Percentiles rank a stretch among this genome's conserved stretches.
phyloP scores from a whole-genome alignment of 805 yeast species.

The Lipomyces starkeyi region DNA sequence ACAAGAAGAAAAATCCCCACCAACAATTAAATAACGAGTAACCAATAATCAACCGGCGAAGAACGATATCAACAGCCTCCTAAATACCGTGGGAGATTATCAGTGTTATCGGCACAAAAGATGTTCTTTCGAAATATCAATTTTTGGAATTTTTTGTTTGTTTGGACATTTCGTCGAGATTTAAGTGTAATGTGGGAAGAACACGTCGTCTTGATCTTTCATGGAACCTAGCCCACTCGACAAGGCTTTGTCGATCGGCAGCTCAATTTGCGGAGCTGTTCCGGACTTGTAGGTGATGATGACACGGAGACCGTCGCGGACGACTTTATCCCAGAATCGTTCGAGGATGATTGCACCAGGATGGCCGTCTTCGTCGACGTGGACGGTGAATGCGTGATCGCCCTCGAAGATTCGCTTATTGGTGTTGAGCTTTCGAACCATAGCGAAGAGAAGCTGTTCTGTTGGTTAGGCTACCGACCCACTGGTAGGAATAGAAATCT shows the following conservation, averaged over 20 bases:
- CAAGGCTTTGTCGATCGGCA: constrained; percentile 37
- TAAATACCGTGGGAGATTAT: too few relatives aligned
- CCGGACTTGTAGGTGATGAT: constrained; percentile 26
- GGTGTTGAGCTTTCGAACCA: constrained; percentile 36
- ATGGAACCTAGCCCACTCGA: constrained; percentile 29
- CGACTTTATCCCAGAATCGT: constrained; percentile 38
- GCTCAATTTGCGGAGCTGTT: constrained; percentile 2
- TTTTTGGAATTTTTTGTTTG: background rate
- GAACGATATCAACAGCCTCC: too few relatives aligned
- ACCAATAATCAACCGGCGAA: too few relatives aligned
- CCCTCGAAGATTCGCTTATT: constrained; percentile 30
- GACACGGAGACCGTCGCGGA: constrained; percentile 37
- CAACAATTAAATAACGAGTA: too few relatives aligned
- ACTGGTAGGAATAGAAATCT: background rate
- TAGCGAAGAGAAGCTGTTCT: constrained; percentile 26
- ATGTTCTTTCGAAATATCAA: background rate
- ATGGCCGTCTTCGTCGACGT: constrained; percentile 36
- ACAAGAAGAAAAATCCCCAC: too few relatives aligned
- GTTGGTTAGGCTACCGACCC: background rate
- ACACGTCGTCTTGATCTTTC: constrained; percentile 34
- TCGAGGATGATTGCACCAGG: constrained; percentile 38
- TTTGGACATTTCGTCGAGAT: background rate
- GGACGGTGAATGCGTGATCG: constrained; percentile 34
- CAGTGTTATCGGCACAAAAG: too few relatives aligned
- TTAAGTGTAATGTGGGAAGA: constrained; percentile 32